A percentile compares a stretch with the other conserved stretches of the same genome.
Conservation (phyloP, 768 basidiomycete species). For the Gloeostereum incarnatum region DNA sequence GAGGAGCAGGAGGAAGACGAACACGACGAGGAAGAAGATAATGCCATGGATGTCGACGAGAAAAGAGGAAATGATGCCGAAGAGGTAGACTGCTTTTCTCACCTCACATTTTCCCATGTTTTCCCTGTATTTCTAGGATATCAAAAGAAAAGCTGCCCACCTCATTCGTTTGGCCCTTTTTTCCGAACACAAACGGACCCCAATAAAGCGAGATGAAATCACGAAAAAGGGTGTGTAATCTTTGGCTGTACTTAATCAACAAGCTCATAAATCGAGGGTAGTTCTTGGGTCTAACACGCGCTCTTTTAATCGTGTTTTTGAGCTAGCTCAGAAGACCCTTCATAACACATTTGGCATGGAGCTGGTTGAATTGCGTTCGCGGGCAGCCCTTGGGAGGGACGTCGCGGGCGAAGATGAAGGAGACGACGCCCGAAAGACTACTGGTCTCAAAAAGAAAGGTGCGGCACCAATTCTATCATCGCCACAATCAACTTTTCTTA, state of each 20-base stretch:
- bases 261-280: constrained; percentile 21
- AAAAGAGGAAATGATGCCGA: constrained; percentile 16
- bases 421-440: constrained; percentile 35
- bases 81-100: constrained; percentile 11
- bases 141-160: constrained; percentile 55
- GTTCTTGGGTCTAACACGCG: constrained; percentile 34
- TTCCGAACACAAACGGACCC: constrained; percentile 57
- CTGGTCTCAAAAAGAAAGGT: constrained; percentile 66
- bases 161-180: constrained; percentile 80
- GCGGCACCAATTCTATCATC: not conserved
- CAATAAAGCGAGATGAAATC: constrained; percentile 76
- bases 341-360: constrained; percentile 73
- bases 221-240: constrained; percentile 60
- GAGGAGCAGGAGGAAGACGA: constrained; percentile 14
- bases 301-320: constrained; percentile 57
- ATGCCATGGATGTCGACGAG: constrained; percentile 22
- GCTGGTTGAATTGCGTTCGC: constrained; percentile 65
- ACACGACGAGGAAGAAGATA: constrained; percentile 25
- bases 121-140: no score
- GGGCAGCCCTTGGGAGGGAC: constrained; percentile 44
- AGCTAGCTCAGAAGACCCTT: constrained; percentile 55
- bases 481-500: not conserved
- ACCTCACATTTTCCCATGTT: not conserved
- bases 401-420: constrained; percentile 21
- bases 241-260: not conserved